Base-by-base conservation (phyloP, 2,329 filamentous ascomycete species). In the Colletotrichum viniferum region DNA sequence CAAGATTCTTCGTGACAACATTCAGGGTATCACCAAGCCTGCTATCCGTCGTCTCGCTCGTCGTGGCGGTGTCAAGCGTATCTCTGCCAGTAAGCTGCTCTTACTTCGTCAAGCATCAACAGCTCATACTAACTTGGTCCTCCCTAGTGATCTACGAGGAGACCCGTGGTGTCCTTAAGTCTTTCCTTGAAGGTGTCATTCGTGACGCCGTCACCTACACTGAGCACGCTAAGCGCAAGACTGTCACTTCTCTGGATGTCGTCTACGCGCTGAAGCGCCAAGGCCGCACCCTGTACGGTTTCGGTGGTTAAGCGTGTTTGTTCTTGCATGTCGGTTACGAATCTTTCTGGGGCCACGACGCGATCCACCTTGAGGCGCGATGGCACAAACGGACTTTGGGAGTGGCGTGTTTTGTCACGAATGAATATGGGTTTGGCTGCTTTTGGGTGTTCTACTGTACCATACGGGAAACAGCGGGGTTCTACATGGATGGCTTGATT, bases 51-150 rank as follows among this genome's bases (percentile, higher is more conserved):
- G 96, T 97, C 96, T 98, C 86, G 96, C 96, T 80, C 96, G 96
- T 89, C 96, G 96, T 97, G 96, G 96, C 88, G 96, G 96, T 96
- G 96, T 98, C 92, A 98, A 98, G 95, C 96, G 96, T 98, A 98
- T 98, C 84, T 98, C 96, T 84, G 96, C 96, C 86, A 97, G 93
- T 95, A 92, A 86, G 91, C 61, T 43, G 3, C n/a, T 13, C 12
- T 6, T 4, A 4, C 13, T 18, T 69, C 13, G 4, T 8, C 32
- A 4, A 14, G 21, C 7, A 13, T 60, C 13, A 4, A 10, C 3
- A 8, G 28, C 58, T 8, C 26, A 18, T 52, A 16, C 28, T 76
- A 81, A 82, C 78, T 78, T 28, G 52, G 6, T 1, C 14, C 71
- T 28, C 24, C 48, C 65, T 28, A 90, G 90, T 94, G 92, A 94